Conservation (phyloP, 345 rosid species). For the Microcos paniculata region DNA sequence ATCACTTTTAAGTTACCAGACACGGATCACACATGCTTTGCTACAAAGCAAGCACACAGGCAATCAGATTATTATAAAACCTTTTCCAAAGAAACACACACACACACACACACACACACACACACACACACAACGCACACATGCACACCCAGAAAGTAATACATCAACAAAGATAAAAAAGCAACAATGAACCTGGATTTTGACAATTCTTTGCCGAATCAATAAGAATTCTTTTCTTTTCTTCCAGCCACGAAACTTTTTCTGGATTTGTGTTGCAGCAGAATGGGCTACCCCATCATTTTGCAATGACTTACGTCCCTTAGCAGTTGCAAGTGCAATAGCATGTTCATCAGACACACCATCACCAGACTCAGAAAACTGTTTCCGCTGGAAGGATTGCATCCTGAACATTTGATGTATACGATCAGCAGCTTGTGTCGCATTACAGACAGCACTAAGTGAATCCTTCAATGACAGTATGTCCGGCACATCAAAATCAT, state of each 20-base stretch:
- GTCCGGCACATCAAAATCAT: slow-evolving; percentile 53
- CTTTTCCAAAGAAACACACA: background rate
- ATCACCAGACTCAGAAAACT: slow-evolving; percentile 44
- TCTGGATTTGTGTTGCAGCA: slow-evolving; percentile 88
- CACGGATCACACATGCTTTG: background rate
- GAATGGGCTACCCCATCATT: slow-evolving; percentile 47
- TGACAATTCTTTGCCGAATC: slow-evolving; percentile 80
- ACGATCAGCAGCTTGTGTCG: slow-evolving; percentile 91
- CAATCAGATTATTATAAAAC: background rate
- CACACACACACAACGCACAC: no score
- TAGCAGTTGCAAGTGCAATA: slow-evolving; percentile 51
- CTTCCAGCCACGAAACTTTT: slow-evolving; percentile 88
- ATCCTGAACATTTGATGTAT: slow-evolving; percentile 80
- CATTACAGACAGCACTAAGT: slow-evolving; percentile 81
- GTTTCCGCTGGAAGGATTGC: slow-evolving; percentile 82
- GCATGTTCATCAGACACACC: slow-evolving; percentile 56
- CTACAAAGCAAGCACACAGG: background rate
- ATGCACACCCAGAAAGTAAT: slow-evolving; percentile 3
- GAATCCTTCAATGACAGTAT: slow-evolving; percentile 77
- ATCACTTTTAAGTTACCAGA: background rate
- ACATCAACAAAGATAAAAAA: slow-evolving; percentile 8
- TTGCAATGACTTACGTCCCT: slow-evolving; percentile 38
- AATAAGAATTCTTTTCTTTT: slow-evolving; percentile 79
- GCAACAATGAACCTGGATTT: slow-evolving; percentile 65
- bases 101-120: no score